phyloP scores from a whole-genome alignment of 495 filamentous ascomycete genomes.

The Sabuloglossum arenarium region DNA sequence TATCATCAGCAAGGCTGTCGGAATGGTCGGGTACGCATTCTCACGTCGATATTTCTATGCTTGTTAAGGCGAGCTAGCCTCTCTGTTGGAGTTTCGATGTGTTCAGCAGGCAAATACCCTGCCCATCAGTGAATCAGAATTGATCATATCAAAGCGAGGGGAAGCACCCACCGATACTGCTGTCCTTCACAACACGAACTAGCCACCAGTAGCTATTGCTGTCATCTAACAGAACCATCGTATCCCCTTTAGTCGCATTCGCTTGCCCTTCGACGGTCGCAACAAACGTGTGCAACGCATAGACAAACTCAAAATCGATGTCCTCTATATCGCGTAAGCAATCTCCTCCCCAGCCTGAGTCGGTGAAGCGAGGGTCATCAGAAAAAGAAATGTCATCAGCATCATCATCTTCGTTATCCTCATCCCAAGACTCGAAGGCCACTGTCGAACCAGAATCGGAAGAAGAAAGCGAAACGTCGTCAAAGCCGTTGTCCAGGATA shows the following conservation, averaged over 20 bases:
- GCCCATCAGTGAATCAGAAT: background rate
- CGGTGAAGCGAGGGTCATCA: conserved; percentile 35
- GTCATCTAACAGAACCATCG: conserved; percentile 99
- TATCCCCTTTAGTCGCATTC: conserved; percentile 95
- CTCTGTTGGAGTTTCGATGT: conserved; percentile 97
- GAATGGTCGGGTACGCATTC: conserved; percentile 13
- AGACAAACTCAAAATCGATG: conserved; percentile 99
- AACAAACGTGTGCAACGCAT: conserved; percentile 91
- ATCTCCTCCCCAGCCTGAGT: conserved; percentile 50
- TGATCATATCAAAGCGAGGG: background rate
- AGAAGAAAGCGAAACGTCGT: background rate
- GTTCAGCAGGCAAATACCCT: conserved; percentile 94
- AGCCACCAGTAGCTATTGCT: conserved; percentile 99
- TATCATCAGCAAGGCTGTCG: conserved; percentile 1
- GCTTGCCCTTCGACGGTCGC: conserved; percentile 96
- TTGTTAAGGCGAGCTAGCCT: conserved; percentile 87
- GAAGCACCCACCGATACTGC: conserved; percentile 55
- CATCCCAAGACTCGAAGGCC: conserved; percentile 6
- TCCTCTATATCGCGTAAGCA: conserved; percentile 79
- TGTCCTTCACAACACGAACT: conserved; percentile 89
- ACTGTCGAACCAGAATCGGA: background rate
- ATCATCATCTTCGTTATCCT: conserved; percentile 26
- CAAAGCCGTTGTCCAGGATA: conserved; percentile 4
- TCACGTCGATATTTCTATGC: conserved; percentile 90
- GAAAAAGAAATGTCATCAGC: conserved; percentile 24